phyloP scores from a whole-genome alignment of 345 rosid species.

The Camelina neglecta region DNA sequence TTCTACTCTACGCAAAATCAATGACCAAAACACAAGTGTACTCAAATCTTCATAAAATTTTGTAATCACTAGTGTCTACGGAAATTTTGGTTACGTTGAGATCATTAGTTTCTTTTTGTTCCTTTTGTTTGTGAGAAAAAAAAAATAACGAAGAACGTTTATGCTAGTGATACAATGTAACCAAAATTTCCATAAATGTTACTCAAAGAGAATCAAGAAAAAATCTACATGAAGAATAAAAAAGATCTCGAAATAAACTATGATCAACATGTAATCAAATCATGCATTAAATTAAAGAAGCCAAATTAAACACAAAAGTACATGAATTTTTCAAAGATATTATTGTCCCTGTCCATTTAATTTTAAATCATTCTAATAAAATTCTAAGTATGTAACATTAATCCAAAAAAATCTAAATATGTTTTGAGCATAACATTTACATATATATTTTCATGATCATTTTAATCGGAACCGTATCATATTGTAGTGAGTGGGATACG shows the following conservation, averaged over 20 bases:
- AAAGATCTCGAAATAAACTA: not conserved
- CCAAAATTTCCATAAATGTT: not conserved
- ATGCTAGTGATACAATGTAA: not conserved
- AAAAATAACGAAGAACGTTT: not conserved
- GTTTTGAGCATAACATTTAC: not conserved
- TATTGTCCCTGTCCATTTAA: not conserved
- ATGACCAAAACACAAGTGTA: not conserved
- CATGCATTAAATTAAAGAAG: not conserved
- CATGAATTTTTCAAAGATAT: not conserved
- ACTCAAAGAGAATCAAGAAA: not conserved
- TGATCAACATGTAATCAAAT: not conserved
- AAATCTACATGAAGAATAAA: not conserved
- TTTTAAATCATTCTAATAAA: not conserved
- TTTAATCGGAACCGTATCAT: not conserved
- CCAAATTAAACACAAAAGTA: not conserved
- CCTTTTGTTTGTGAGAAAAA: not conserved
- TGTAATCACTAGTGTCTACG: conserved; percentile 2
- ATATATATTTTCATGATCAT: not conserved
- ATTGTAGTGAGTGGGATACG: not conserved
- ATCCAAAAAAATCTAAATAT: not conserved
- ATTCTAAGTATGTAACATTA: not conserved
- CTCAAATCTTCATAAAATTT: not conserved
- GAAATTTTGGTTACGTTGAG: not conserved
- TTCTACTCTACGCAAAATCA: not conserved
- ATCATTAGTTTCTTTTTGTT: not conserved